Conservation (phyloP, 176 grass and related monocot species). For the Oryza punctata region DNA sequence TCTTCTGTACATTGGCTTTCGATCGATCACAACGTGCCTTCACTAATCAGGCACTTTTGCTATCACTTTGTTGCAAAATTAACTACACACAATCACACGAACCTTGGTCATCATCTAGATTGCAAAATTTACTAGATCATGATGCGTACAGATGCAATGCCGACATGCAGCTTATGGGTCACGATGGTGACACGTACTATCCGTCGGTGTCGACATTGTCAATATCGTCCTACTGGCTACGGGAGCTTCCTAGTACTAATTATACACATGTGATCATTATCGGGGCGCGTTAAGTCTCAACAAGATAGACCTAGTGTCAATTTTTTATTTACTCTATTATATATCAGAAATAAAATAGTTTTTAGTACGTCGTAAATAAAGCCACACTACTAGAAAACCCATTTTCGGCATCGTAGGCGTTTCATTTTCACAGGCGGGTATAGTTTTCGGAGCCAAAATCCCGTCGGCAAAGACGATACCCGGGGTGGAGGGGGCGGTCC, state of each 20-base stretch:
- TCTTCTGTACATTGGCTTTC: background rate
- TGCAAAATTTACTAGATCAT: background rate
- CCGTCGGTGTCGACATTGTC: background rate
- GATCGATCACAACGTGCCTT: background rate
- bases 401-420: too few relatives aligned
- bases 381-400: too few relatives aligned
- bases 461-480: too few relatives aligned
- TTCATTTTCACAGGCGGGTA: too few relatives aligned
- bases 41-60: background rate
- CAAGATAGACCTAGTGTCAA: background rate
- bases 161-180: constrained; percentile 14
- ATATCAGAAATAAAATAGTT: background rate
- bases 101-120: background rate
- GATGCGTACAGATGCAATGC: background rate
- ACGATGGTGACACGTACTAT: background rate
- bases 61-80: background rate
- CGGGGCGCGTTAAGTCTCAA: background rate
- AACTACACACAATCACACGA: background rate
- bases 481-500: too few relatives aligned
- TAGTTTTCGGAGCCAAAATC: too few relatives aligned
- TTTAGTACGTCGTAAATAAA: too few relatives aligned
- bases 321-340: background rate
- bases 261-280: background rate
- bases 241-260: background rate
- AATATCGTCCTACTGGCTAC: too few relatives aligned